Base-by-base conservation (phyloP, 129 eudicot genomes). In the Calendula officinalis region DNA sequence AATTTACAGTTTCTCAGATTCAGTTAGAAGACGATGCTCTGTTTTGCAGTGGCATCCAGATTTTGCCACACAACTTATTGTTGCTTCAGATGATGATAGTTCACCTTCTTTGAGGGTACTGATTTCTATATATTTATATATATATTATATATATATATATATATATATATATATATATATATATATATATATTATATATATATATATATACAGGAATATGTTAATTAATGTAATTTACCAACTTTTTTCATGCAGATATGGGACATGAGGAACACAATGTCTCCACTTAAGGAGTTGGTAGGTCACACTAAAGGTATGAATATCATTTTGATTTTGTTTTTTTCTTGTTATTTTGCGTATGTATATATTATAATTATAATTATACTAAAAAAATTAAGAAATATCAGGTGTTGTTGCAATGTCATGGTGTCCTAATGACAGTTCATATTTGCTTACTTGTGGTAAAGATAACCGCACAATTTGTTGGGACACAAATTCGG, bases 31-130 rank as follows among this genome's bases (percentile, higher is more conserved):
- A 81, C 75, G 94, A 65, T 87, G 97, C 88, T 91, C 97, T 81
- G 97, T 87, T 69, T 78, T 91, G 87, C 96, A 91, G 85, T 91
- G 96, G 97, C 74, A 91, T 69, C 97, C 97, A 40, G 96, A 91
- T 67, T 73, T 91, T 79, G 86, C 96, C 42, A 91, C 98, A 34
- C 96, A 91, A 77, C 87, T 91, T 37, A 67, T 91, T 64, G 84
- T 91, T 74, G 96, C 98, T 80, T 87, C 96, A 38, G 98, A 91
- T 71, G 98, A 91, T 66, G 98, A 87, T 73, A 80, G 69, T 66
- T 82, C 98, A 22, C 96, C 98, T 73, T 71, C 95, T 71, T 80
- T 91, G 14, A 78, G 84, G 87, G 98, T 91, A 84, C 47, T 51
- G 34, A 22, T 30, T 69, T 45, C n/a, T n/a, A n/a, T n/a, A n/a